Conservation (phyloP, 257 asterid species). For the Petrea volubilis region DNA sequence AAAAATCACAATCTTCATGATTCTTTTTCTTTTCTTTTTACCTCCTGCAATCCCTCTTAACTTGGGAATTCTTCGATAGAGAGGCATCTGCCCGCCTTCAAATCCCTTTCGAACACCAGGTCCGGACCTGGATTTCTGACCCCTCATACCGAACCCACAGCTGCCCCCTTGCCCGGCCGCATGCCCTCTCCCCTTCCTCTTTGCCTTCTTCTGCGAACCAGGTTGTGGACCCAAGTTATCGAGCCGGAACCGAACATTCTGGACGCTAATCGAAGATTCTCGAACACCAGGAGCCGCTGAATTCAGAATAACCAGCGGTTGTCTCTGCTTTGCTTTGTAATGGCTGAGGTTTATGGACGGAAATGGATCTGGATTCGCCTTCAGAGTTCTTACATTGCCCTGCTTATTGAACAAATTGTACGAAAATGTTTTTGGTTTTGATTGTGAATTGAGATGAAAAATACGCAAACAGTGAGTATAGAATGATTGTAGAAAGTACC, state of each 20-base stretch:
- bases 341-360: conserved; percentile 38
- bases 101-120: conserved; percentile 71
- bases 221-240: conserved; percentile 94
- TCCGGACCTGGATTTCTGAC: conserved; percentile 99
- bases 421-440: neutral
- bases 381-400: conserved; percentile 64
- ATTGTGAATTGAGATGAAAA: neutral
- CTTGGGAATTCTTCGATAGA: conserved; percentile 79
- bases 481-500: conserved; percentile 35
- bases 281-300: conserved; percentile 36
- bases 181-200: conserved; percentile 96
- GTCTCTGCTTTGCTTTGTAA: conserved; percentile 28
- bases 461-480: neutral
- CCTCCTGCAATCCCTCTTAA: conserved; percentile 98
- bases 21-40: conserved; percentile 21
- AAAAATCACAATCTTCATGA: neutral
- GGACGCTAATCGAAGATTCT: conserved; percentile 9
- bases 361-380: conserved; percentile 40
- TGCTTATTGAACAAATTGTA: conserved; percentile 34
- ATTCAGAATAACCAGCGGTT: conserved; percentile 25
- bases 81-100: conserved; percentile 86
- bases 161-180: conserved; percentile 98
- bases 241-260: conserved; percentile 60
- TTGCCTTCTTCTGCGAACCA: conserved; percentile 70
- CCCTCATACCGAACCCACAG: conserved; percentile 79